phyloP scores from a whole-genome alignment of 306 rosid genomes.

The Senna siamea region DNA sequence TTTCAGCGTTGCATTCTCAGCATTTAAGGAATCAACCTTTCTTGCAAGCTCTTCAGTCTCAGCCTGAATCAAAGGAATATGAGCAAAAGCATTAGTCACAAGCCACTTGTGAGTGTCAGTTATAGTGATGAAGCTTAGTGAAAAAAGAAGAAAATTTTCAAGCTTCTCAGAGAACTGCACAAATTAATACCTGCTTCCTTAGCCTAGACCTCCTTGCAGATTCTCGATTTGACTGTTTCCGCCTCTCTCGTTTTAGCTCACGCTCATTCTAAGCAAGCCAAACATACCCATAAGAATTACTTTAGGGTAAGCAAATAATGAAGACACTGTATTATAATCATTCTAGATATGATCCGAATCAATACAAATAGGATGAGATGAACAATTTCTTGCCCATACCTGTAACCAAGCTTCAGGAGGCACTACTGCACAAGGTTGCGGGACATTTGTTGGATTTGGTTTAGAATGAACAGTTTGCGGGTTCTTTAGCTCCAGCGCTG shows the following conservation, averaged over 20 bases:
- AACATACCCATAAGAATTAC: constrained; percentile 31
- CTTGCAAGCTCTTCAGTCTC: constrained; percentile 83
- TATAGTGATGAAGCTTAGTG: too few species aligned
- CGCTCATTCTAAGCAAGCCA: constrained; percentile 70
- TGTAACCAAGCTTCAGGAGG: constrained; percentile 80
- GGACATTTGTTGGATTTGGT: constrained; percentile 42
- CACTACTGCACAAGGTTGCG: constrained; percentile 56
- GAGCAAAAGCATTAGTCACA: constrained; percentile 27
- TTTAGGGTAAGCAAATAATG: constrained; percentile 3
- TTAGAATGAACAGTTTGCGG: constrained; percentile 48
- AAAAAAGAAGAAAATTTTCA: too few species aligned
- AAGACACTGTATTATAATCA: neutral
- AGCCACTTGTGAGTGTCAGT: too few species aligned
- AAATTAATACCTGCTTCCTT: constrained; percentile 83
- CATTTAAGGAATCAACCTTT: constrained; percentile 66
- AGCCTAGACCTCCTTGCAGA: constrained; percentile 98
- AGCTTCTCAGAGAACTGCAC: too few species aligned
- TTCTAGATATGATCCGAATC: constrained; percentile 16
- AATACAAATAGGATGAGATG: neutral
- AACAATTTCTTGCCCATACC: constrained; percentile 42
- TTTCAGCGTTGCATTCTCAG: constrained; percentile 66
- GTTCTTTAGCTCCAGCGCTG: constrained; percentile 68
- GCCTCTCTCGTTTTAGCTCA: constrained; percentile 87
- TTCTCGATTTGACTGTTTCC: constrained; percentile 98
- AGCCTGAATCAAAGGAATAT: constrained; percentile 55